phyloP scores from a whole-genome alignment of 257 asterid genomes.

The Asclepias syriaca region DNA sequence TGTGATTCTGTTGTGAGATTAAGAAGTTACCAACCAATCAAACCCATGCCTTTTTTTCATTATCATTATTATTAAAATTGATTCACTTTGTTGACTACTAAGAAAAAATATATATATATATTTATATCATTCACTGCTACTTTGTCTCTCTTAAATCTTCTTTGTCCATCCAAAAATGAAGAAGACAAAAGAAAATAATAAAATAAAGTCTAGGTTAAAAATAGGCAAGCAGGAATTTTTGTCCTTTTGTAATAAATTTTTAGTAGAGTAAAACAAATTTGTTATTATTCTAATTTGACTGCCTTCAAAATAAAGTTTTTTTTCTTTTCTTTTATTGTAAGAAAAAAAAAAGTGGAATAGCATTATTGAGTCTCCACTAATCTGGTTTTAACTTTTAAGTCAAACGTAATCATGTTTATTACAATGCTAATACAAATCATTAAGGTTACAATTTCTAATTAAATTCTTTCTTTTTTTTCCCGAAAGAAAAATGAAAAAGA shows the following conservation, averaged over 20 bases:
- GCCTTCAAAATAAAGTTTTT: no score
- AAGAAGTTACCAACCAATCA: constrained; percentile 5
- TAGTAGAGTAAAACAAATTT: background rate
- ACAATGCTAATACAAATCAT: constrained; percentile 32
- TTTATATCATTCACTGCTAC: background rate
- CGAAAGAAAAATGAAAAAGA: no score
- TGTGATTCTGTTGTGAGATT: background rate
- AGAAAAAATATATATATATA: background rate
- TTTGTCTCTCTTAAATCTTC: background rate
- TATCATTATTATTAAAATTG: no score
- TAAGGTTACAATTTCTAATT: constrained; percentile 18
- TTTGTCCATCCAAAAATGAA: background rate
- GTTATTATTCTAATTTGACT: no score
- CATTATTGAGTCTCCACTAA: constrained; percentile 10
- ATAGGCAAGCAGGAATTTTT: background rate
- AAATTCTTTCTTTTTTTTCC: no score
- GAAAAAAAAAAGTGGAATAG: background rate
- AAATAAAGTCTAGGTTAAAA: background rate
- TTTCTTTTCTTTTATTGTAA: no score
- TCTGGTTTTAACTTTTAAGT: constrained; percentile 23
- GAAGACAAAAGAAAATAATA: background rate
- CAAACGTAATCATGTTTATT: constrained; percentile 32
- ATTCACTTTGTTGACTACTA: background rate
- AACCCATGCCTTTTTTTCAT: background rate
- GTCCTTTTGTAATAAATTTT: constrained; percentile 1